A percentile compares a stretch with the other conserved stretches of the same genome.
phyloP scores from a whole-genome alignment of 768 basidiomycete species.

The Suillus weaverae region DNA sequence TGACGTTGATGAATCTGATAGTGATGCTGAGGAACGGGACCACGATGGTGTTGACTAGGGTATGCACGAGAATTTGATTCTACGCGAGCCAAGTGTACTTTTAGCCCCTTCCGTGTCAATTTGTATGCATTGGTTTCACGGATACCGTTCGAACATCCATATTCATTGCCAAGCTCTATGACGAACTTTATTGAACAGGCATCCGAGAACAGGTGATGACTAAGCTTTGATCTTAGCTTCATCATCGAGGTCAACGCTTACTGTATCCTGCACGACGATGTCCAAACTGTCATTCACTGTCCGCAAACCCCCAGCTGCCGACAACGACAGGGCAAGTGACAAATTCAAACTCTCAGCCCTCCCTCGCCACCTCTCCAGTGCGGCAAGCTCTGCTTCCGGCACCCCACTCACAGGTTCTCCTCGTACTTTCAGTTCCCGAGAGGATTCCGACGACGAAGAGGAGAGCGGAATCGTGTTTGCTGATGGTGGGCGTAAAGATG shows the following conservation, averaged over 20 bases:
- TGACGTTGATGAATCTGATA: slow-evolving; percentile 15
- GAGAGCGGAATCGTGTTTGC: slow-evolving; percentile 27
- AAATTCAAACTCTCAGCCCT: slow-evolving; percentile 59
- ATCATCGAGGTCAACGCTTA: not conserved
- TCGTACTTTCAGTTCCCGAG: slow-evolving; percentile 24
- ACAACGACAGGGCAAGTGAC: slow-evolving; percentile 62
- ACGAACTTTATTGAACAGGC: no score
- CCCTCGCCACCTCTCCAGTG: slow-evolving; percentile 53
- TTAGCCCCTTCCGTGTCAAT: not conserved
- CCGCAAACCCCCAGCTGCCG: slow-evolving; percentile 68
- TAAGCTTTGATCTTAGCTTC: not conserved
- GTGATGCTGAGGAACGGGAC: slow-evolving; percentile 5
- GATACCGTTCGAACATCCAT: not conserved
- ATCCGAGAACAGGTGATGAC: not conserved
- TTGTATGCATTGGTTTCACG: not conserved
- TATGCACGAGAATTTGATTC: not conserved
- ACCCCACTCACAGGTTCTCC: slow-evolving; percentile 64
- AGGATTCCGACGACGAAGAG: slow-evolving; percentile 28
- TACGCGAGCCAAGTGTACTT: not conserved
- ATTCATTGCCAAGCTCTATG: no score
- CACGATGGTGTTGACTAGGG: slow-evolving; percentile 3
- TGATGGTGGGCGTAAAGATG: slow-evolving; percentile 26
- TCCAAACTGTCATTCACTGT: slow-evolving; percentile 80
- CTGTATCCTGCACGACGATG: slow-evolving; percentile 13
- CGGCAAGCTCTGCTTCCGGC: slow-evolving; percentile 43